Evolutionary conservation across 345 rosid genomes (phyloP), one percentile per base, ranked within the genome.

Genomic region (Camelina laxa): DNA sequence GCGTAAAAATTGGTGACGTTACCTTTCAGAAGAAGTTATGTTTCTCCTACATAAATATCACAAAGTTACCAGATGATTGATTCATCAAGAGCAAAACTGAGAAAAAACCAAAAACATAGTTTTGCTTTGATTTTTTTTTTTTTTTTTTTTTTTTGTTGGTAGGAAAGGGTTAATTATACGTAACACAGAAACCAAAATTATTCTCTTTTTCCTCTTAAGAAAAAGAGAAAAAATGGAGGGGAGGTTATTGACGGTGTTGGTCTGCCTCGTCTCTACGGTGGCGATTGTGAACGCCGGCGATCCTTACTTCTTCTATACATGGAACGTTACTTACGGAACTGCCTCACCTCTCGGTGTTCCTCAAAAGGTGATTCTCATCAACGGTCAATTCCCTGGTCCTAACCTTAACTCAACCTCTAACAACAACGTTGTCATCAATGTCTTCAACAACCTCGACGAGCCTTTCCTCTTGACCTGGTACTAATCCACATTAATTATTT

Each of bases 311-410:
- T 86, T 69, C 72, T 86, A 83, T 78, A 82, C 82, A 13, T 92
- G 98, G 97, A 87, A 90, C 19, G 80, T 92, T 66, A 88, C 90
- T 3, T 92, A 90, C 21, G 97, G 93, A 58, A 87, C 89, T 51
- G 79, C 81, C 63, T 83, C 95, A 36, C 98, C 98, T 15, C 76
- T 89, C 16, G 93, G 95, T 0, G 80, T 85, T 64, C 91, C 93
- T 5, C 95, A 92, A 68, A 87, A 86, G 65, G 95, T 62, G 20
- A 90, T 92, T 51, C 89, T 89, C 42, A 89, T 92, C 38, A 92
- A 92, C 49, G 80, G 84, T 3, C 80, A 89, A 45, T 92, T 90
- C 65, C 98, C 97, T 0, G 93, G 97, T 30, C 97, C 98, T 21
- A 81, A 72, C 82, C 80, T 90, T 69, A 92, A 92, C 75, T 84